A percentile compares a stretch with the other conserved stretches of the same genome.
Conservation (phyloP, 768 basidiomycete species). For the Tricholoma terreum region DNA sequence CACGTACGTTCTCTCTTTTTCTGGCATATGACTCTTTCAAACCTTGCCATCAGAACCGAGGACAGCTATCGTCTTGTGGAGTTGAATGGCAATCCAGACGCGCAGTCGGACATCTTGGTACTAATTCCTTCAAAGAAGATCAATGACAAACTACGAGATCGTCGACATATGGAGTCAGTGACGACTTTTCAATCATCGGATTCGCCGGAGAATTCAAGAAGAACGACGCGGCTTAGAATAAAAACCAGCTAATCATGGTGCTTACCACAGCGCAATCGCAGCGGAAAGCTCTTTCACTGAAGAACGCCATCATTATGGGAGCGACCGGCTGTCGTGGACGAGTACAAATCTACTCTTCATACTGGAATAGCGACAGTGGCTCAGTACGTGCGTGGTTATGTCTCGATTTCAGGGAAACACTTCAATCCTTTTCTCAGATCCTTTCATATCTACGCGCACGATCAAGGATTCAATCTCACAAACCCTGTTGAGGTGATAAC, state of each 20-base stretch:
- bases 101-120: conserved; percentile 5
- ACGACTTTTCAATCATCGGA: conserved; percentile 10
- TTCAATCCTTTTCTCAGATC: too few species aligned
- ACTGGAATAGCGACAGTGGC: too few species aligned
- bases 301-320: conserved; percentile 9
- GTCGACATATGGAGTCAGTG: neutral
- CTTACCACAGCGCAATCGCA: conserved; percentile 8
- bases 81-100: conserved; percentile 5
- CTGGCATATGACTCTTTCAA: neutral
- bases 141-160: neutral
- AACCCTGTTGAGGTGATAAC: too few species aligned
- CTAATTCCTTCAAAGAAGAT: conserved; percentile 4
- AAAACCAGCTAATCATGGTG: conserved; percentile 11
- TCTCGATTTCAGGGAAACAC: too few species aligned
- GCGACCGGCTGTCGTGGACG: neutral
- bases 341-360: too few species aligned
- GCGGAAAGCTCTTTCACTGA: conserved; percentile 10
- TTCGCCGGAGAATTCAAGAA: conserved; percentile 11
- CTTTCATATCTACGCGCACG: too few species aligned
- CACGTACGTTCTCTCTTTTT: conserved; percentile 1
- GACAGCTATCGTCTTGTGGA: neutral
- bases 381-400: too few species aligned
- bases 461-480: too few species aligned
- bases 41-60: neutral
- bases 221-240: conserved; percentile 6